A percentile compares a stretch with the other conserved stretches of the same genome.
Conservation (phyloP, 106 monocot species). For the Vanilla planifolia region DNA sequence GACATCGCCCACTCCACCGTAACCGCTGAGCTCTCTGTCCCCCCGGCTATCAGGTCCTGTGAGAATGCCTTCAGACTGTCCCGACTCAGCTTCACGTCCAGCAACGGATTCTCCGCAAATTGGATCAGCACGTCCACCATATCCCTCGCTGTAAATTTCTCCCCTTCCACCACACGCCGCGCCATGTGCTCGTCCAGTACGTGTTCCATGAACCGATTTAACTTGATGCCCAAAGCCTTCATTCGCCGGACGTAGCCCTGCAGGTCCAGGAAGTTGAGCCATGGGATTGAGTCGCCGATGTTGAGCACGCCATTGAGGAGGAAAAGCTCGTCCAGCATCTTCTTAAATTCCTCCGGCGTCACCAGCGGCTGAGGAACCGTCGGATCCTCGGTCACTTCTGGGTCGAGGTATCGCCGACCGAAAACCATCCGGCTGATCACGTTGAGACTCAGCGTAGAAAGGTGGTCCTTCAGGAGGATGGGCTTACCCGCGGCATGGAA, state of each 20-base stretch:
- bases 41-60: slow-evolving; percentile 62
- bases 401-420: slow-evolving; percentile 54
- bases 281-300: slow-evolving; percentile 59
- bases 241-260: slow-evolving; percentile 75
- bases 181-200: slow-evolving; percentile 72
- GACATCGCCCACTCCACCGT: slow-evolving; percentile 70
- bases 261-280: slow-evolving; percentile 45
- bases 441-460: slow-evolving; percentile 50
- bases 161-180: slow-evolving; percentile 24
- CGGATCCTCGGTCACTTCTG: slow-evolving; percentile 2
- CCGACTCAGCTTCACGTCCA: slow-evolving; percentile 46
- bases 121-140: slow-evolving; percentile 65
- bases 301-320: slow-evolving; percentile 59
- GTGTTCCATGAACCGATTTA: slow-evolving; percentile 64
- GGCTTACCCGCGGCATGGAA: background rate
- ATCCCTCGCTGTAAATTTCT: slow-evolving; percentile 34
- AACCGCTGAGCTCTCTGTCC: slow-evolving; percentile 51
- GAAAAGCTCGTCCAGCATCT: slow-evolving; percentile 81
- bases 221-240: slow-evolving; percentile 55
- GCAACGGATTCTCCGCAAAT: slow-evolving; percentile 37
- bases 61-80: slow-evolving; percentile 62
- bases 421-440: slow-evolving; percentile 72
- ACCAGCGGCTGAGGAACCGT: slow-evolving; percentile 18
- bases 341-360: slow-evolving; percentile 69
- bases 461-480: slow-evolving; percentile 32